phyloP scores from a whole-genome alignment of 192 early-diverging fungal genomes.

The Mortierella alpina region DNA sequence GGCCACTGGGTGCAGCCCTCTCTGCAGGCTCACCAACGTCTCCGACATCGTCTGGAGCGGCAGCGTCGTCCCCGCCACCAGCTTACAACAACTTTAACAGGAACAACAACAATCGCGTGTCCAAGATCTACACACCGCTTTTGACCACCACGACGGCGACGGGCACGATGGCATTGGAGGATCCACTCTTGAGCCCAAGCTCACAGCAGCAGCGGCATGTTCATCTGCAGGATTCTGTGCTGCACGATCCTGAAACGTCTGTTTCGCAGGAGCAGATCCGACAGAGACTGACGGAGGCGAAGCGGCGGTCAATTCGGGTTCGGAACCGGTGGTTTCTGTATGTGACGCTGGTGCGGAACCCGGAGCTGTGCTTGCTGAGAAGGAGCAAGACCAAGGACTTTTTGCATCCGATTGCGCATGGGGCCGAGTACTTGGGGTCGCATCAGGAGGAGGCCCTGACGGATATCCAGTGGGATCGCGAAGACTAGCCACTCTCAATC shows the following conservation, averaged over 20 bases:
- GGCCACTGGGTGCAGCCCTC: not conserved
- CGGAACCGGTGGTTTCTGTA: conserved; percentile 49
- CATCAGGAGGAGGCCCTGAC: conserved; percentile 32
- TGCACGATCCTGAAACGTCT: conserved; percentile 7
- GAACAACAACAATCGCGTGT: conserved; percentile 6
- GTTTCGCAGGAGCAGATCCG: conserved; percentile 37
- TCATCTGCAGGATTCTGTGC: too few relatives aligned
- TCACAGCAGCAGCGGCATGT: too few relatives aligned
- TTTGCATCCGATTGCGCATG: conserved; percentile 38
- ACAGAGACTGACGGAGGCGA: conserved; percentile 33
- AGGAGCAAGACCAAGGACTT: conserved; percentile 24
- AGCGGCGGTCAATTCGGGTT: conserved; percentile 37
- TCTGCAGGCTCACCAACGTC: not conserved
- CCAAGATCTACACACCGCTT: conserved; percentile 22
- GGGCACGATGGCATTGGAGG: not conserved
- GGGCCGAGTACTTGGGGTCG: conserved; percentile 4
- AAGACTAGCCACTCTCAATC: conserved; percentile 9
- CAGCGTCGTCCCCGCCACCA: conserved; percentile 22
- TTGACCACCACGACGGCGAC: not conserved
- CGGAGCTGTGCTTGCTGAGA: conserved; percentile 17
- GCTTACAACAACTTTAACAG: conserved; percentile 15
- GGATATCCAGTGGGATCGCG: conserved; percentile 49
- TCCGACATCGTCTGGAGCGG: conserved; percentile 8
- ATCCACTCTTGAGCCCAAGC: too few relatives aligned
- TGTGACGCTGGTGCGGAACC: conserved; percentile 39